Evolutionary conservation across 2,329 filamentous ascomycete genomes (phyloP), one percentile per base, ranked within the genome.

Genomic region (Tolypocladium ophioglossoides): DNA sequence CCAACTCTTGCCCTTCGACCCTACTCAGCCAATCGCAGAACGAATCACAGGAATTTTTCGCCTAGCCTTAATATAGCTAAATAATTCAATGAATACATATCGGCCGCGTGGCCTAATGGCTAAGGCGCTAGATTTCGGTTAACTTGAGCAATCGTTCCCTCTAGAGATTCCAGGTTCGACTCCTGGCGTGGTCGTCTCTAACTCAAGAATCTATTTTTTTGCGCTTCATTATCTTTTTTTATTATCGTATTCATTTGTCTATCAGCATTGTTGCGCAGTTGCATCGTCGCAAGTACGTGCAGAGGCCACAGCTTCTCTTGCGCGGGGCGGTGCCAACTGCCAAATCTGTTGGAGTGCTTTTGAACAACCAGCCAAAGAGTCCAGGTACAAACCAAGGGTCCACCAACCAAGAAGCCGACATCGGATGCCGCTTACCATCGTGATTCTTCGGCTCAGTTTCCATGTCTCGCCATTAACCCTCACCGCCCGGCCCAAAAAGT

Each of bases 111-210:
- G 70, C 70, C 66, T 68, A 72, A 72, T 72, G 70, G 70, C 59
- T 71, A 72, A 68, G 67, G 70, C 70, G 70, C 66, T 67, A 72
- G 69, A 72, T 72, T 72, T 72, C 70, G 69, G 70, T 63, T 57
- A 8, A 2, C n/a, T 35, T 38, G 35, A 34, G 35, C 55, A 34
- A 60, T 53, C 55, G 56, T 63, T 22, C 38, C 32, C 70, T 72
- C 69, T 72, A 67, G 67, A 72, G 70, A 71, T 70, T 72, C 66
- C 68, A 71, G 70, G 68, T 70, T 71, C 69, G 68, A 72, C 64
- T 72, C 70, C 70, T 72, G 69, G 67, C 68, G 70, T 69, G 70
- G 70, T 72, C 70, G 67, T 44, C 2, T 54, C 55, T 57, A 11
- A 11, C 44, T 47, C 44, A 47, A 32, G 44, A n/a, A 18, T 56